These are phyloP conservation scores for Lanzia echinophila DNA, from an alignment of 2,329 filamentous ascomycete genomes.

Conservation along the genomic window DNA sequence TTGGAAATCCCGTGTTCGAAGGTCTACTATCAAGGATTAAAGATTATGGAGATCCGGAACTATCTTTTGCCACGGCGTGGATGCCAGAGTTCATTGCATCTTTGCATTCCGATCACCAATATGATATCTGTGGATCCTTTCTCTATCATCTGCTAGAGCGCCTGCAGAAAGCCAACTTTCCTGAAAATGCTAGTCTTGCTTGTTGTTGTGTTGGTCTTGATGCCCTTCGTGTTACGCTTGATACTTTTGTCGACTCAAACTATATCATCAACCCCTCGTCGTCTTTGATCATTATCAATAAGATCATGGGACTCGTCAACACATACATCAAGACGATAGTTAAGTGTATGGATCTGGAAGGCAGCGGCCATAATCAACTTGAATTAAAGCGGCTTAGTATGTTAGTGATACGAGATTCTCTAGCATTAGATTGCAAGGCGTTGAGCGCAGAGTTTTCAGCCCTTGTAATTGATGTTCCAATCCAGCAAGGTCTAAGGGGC, in stretches of 20 bases:
- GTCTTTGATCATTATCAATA: conserved; percentile 55
- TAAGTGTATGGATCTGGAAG: conserved; percentile 42
- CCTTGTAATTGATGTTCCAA: conserved; percentile 51
- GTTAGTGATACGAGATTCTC: conserved; percentile 57
- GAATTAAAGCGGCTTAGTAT: conserved; percentile 51
- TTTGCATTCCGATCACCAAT: conserved; percentile 66
- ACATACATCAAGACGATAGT: conserved; percentile 56
- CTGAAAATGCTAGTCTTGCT: conserved; percentile 50
- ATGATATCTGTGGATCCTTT: conserved; percentile 74
- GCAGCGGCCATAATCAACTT: conserved; percentile 36
- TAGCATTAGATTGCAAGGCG: conserved; percentile 66
- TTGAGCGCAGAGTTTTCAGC: conserved; percentile 62
- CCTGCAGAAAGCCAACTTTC: conserved; percentile 49
- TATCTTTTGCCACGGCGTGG: conserved; percentile 65
- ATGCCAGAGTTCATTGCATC: conserved; percentile 71
- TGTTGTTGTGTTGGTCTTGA: conserved; percentile 61
- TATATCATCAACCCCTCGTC: conserved; percentile 44
- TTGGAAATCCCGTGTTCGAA: conserved; percentile 62
- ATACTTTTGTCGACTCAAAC: conserved; percentile 47
- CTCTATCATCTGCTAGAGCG: conserved; percentile 66
- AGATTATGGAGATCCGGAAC: conserved; percentile 44
- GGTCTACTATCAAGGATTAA: conserved; percentile 54
- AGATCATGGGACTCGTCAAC: conserved; percentile 58
- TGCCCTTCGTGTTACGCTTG: conserved; percentile 49
- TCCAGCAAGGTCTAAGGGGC: conserved; percentile 61